phyloP scores from a whole-genome alignment of 805 yeast species.

The Hemisphaericaspora nanyangensis region DNA sequence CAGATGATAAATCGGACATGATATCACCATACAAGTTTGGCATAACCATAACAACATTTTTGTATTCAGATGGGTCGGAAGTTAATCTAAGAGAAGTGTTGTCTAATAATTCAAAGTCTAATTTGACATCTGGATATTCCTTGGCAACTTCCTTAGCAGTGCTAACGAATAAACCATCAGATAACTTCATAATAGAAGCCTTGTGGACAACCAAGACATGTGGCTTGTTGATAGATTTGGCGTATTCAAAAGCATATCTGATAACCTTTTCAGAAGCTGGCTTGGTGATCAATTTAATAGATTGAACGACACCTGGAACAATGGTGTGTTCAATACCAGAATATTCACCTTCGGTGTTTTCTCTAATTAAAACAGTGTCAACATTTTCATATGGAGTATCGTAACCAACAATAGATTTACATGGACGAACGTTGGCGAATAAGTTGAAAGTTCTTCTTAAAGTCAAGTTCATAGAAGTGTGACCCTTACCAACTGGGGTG shows the following conservation, averaged over 20 bases:
- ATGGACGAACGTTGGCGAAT: conserved; percentile 97
- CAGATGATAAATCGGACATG: conserved; percentile 95
- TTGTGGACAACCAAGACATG: conserved; percentile 95
- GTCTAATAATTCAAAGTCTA: conserved; percentile 87
- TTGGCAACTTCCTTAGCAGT: conserved; percentile 85
- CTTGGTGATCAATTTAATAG: conserved; percentile 93
- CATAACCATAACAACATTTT: conserved; percentile 93
- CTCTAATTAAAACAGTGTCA: conserved; percentile 94
- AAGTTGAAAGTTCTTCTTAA: conserved; percentile 94
- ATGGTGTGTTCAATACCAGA: conserved; percentile 98
- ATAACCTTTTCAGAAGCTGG: conserved; percentile 96
- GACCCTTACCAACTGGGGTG: conserved; percentile 98
- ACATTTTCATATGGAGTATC: conserved; percentile 87
- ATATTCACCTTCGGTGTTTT: conserved; percentile 99
- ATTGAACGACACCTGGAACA: conserved; percentile 97
- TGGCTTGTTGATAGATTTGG: conserved; percentile 80
- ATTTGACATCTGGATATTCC: conserved; percentile 86
- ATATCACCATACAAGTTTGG: conserved; percentile 99
- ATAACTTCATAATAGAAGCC: conserved; percentile 96
- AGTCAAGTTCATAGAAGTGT: conserved; percentile 94
- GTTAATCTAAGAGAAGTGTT: conserved; percentile 91
- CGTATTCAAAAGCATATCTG: conserved; percentile 96
- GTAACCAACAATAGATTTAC: conserved; percentile 89
- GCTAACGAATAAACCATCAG: conserved; percentile 94
- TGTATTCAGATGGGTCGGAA: conserved; percentile 82